Percentiles rank a stretch among this genome's conserved stretches.
Conservation (phyloP, 2,329 filamentous ascomycete genomes). For the Fusarium sambucinum region DNA sequence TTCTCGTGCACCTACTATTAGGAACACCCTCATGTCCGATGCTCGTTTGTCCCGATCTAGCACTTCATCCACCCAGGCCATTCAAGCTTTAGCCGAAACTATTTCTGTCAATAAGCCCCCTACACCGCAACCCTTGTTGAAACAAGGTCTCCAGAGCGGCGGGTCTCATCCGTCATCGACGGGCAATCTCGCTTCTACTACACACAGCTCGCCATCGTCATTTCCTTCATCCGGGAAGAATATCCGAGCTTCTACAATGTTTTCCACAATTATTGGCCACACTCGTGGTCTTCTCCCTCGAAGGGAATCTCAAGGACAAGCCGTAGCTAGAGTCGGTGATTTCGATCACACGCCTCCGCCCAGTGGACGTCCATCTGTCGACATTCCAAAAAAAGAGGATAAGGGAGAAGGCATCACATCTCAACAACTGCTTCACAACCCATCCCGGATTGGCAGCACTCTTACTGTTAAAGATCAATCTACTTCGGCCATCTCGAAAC, state of each 20-base stretch:
- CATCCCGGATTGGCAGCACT: slow-evolving; percentile 28
- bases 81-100: background rate
- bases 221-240: background rate
- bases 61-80: slow-evolving; percentile 11
- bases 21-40: slow-evolving; percentile 29
- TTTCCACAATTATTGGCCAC: slow-evolving; percentile 43
- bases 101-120: background rate
- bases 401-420: slow-evolving; percentile 7
- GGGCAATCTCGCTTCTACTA: background rate
- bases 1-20: slow-evolving; percentile 9
- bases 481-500: slow-evolving; percentile 36
- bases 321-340: slow-evolving; percentile 42
- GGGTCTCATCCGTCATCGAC: slow-evolving; percentile 1
- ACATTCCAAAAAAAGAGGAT: slow-evolving; percentile 33
- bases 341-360: slow-evolving; percentile 53
- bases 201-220: background rate
- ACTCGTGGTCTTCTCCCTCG: slow-evolving; percentile 38
- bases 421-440: slow-evolving; percentile 46
- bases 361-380: slow-evolving; percentile 49
- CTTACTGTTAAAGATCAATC: slow-evolving; percentile 41
- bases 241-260: slow-evolving; percentile 34
- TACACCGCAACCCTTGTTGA: background rate
- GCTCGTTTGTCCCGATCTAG: slow-evolving; percentile 6
- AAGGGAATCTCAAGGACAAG: slow-evolving; percentile 27
- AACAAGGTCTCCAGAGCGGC: background rate